A percentile compares a stretch with the other conserved stretches of the same genome.
phyloP scores from a whole-genome alignment of 352 stramenopile genomes.

The Phytopythium aichiense region DNA sequence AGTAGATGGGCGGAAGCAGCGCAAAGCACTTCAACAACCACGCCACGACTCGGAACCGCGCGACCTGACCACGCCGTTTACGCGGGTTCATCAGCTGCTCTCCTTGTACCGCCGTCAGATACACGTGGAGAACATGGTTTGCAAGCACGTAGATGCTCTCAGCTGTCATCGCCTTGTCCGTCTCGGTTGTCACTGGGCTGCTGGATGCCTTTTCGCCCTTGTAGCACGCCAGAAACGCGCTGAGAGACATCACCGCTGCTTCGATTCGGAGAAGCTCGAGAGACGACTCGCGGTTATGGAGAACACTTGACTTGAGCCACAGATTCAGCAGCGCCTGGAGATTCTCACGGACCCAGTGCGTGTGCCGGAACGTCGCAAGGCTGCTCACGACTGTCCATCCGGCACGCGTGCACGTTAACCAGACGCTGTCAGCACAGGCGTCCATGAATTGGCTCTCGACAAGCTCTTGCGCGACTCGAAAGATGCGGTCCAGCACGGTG shows the following conservation, averaged over 20 bases:
- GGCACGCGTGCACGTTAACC: constrained; percentile 82
- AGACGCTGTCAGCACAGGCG: constrained; percentile 75
- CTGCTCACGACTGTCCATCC: constrained; percentile 78
- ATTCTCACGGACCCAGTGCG: constrained; percentile 53
- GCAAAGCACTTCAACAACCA: constrained; percentile 79
- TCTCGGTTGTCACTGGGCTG: constrained; percentile 21
- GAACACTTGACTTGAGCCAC: constrained; percentile 72
- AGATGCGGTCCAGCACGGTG: constrained; percentile 53
- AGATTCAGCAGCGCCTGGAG: constrained; percentile 58
- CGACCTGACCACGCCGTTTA: constrained; percentile 78
- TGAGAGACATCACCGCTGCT: constrained; percentile 64
- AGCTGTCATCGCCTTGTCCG: constrained; percentile 15
- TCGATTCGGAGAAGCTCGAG: constrained; percentile 82
- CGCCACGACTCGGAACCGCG: constrained; percentile 66
- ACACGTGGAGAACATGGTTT: constrained; percentile 70
- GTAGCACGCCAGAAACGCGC: constrained; percentile 37
- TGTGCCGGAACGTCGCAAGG: constrained; percentile 58
- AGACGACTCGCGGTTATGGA: constrained; percentile 78
- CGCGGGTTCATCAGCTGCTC: constrained; percentile 63
- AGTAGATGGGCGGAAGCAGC: constrained; percentile 70
- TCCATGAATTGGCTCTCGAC: constrained; percentile 79
- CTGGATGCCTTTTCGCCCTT: constrained; percentile 15
- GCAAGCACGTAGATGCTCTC: constrained; percentile 45
- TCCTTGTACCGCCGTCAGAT: constrained; percentile 44
- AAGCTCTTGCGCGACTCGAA: constrained; percentile 63